Evolutionary conservation across 805 yeast species (phyloP), one percentile per base, ranked within the genome.

Genomic region (Hagleromyces aurorensis): DNA sequence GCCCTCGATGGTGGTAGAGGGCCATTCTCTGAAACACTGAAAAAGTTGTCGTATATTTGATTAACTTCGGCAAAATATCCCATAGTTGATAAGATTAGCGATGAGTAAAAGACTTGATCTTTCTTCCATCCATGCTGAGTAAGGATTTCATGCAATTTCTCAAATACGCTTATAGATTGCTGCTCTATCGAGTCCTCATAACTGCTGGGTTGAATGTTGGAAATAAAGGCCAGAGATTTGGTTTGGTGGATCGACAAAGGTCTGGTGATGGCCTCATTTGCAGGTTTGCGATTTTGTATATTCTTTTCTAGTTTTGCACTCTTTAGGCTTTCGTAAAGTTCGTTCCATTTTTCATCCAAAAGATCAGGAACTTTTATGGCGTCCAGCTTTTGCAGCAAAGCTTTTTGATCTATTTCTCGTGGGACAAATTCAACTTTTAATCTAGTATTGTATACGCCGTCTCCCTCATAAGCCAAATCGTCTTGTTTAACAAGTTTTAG

Each of bases 1-100:
- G 84, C 74, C 39, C 98, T 67, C 1, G 96, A 75, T 1, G 98
- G 97, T 1, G 97, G 97, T 20, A 72, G 62, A 3, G 79, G 75
- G 1, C 64, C 62, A 32, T 44, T 36, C 12, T 37, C 38, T 3
- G 34, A 13, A 6, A 43, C 49, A 4, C 55, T 51, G 52, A 86
- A 87, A 36, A 62, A 67, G 2, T 52, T 36, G 14, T 62, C 62
- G 52, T 91, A 91, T 1, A 74, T 61, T 2, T 49, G 29, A 48
- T 91, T 91, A 8, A 87, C 69, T 7, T 41, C 50, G 0, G 59
- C 61, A 52, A 91, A 91, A 28, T 70, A 52, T 1, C 55, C 28
- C 89, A 91, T 87, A 29, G 77, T 69, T 3, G 64, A 42, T 2
- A 89, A 59, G 4, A 80, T 48, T 5, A 87, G 55, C 0, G 81